Evolutionary conservation across 2,329 filamentous ascomycete genomes (phyloP), one percentile per base, ranked within the genome.

Genomic region (Cladobotryum mycophilum): DNA sequence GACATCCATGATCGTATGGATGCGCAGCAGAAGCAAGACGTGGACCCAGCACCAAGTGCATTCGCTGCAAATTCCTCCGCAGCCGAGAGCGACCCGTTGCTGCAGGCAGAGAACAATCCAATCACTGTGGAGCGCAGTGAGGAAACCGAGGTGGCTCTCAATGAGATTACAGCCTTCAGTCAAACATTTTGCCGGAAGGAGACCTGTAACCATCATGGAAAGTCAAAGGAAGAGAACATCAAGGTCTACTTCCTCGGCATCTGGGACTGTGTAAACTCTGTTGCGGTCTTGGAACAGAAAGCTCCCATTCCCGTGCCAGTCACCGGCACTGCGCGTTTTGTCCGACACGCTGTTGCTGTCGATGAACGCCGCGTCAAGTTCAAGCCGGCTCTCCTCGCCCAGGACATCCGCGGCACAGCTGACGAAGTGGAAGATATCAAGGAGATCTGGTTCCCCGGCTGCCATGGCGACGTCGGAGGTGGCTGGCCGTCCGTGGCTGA

Each of bases 301-400:
- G 63, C 67, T 20, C 67, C 62, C n/a, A 60, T 67, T 22, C 71
- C 70, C 4, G 64, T 68, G 1, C 62, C 67, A 0, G 67, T 70
- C 0, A 59, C 58, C 22, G 66, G 73, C 2, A 72, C 73, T 3
- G 75, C 76, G 2, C 57, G 64, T 5, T 70, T 70, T 45, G 70
- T 79, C 25, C 70, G 77, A 1, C 77, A 80, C 48, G 77, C 77
- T 1, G 74, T 80, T 3, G 71, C 75, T 4, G 68, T 79, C 12
- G 75, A 80, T 53, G 77, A 80, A 58, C 69, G 76, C 1, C 73
- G 77, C 5, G 71, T 77, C 52, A 80, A 80, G 59, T 80, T 80
- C 67, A 78, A 76, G 58, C 68, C 75, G 0, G 75, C 74, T 0
- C 65, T 79, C 1, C 64, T 78, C 3, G 64, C 67, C 0, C 70